phyloP scores from a whole-genome alignment of 75 land plant species.

The Isoetes taiwanensis region DNA sequence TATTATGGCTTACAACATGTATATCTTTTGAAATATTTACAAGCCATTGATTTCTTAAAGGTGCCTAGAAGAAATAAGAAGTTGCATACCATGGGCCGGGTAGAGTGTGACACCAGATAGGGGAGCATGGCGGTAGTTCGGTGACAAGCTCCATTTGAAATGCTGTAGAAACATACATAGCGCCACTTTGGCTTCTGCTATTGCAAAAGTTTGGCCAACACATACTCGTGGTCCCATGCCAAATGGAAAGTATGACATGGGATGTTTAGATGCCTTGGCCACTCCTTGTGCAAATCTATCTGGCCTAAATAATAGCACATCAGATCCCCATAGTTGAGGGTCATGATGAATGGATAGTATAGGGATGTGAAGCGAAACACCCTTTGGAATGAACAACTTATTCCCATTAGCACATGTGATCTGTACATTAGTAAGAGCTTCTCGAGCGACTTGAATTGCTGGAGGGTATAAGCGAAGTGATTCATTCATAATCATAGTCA shows the following conservation, averaged over 20 bases:
- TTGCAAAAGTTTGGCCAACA: not conserved
- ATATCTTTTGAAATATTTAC: no score
- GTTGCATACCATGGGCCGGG: no score
- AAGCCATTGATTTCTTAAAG: no score
- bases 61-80: no score
- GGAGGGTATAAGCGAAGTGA: no score
- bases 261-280: conserved; percentile 25
- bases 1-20: no score
- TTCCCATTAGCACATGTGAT: not conserved
- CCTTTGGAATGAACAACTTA: conserved; percentile 13
- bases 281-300: conserved; percentile 31
- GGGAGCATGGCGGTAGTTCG: conserved; percentile 14
- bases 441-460: no score
- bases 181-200: not conserved
- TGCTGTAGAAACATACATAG: not conserved
- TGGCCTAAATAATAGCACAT: conserved; percentile 33
- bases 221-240: not conserved
- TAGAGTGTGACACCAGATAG: no score
- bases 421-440: no score
- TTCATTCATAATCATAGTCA: no score
- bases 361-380: conserved; percentile 16
- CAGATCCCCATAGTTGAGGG: conserved; percentile 23
- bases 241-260: not conserved
- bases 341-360: conserved; percentile 20
- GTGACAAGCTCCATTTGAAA: not conserved